These are phyloP conservation scores for Quercus lobata DNA, from an alignment of 331 rosid species.

Conservation along the genomic window DNA sequence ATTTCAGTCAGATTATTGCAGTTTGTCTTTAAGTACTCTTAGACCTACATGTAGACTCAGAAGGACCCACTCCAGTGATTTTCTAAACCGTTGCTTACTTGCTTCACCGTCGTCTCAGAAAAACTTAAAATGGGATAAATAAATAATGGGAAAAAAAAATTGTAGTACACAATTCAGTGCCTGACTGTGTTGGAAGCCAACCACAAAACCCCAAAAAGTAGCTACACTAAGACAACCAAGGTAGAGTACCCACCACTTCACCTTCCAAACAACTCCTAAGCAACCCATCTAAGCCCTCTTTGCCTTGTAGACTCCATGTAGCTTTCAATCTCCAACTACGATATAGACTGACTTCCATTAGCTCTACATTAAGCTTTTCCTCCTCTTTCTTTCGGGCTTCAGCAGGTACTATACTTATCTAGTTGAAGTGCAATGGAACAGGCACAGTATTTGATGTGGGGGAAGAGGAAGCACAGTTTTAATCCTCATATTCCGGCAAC, in stretches of 20 bases:
- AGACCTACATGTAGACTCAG: slow-evolving; percentile 16
- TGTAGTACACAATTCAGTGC: slow-evolving; percentile 22
- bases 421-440: slow-evolving; percentile 47
- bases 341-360: not conserved
- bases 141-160: not conserved
- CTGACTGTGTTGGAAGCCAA: slow-evolving; percentile 37
- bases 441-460: slow-evolving; percentile 58
- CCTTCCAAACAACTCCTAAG: slow-evolving; percentile 32
- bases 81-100: slow-evolving; percentile 20
- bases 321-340: slow-evolving; percentile 12
- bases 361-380: not conserved
- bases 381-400: not conserved
- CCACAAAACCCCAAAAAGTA: slow-evolving; percentile 32
- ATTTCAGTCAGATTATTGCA: slow-evolving; percentile 61
- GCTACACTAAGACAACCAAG: slow-evolving; percentile 27
- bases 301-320: slow-evolving; percentile 19
- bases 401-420: no score
- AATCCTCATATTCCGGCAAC: slow-evolving; percentile 22
- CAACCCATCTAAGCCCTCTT: slow-evolving; percentile 16
- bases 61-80: slow-evolving; percentile 44
- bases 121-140: slow-evolving; percentile 12
- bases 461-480: slow-evolving; percentile 48
- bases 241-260: slow-evolving; percentile 49
- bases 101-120: slow-evolving; percentile 13
- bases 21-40: slow-evolving; percentile 29